phyloP scores from a whole-genome alignment of 495 filamentous ascomycete species.

The Sporormia fimetaria region DNA sequence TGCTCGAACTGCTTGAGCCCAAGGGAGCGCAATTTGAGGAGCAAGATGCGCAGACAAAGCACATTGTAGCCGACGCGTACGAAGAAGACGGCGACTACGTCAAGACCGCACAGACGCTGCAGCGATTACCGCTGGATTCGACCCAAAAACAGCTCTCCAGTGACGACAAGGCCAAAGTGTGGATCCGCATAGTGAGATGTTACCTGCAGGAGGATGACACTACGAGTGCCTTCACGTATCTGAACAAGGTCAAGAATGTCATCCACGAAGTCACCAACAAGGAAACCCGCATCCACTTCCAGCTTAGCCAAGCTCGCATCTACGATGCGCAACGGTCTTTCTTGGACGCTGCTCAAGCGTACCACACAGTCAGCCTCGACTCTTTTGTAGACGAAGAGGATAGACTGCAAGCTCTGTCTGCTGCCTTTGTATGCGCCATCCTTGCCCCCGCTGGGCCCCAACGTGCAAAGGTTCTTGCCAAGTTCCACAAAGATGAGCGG shows the following conservation, averaged over 20 bases:
- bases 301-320: slow-evolving; percentile 84
- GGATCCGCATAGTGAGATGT: slow-evolving; percentile 89
- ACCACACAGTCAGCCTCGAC: slow-evolving; percentile 72
- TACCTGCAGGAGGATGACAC: slow-evolving; percentile 92
- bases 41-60: slow-evolving; percentile 63
- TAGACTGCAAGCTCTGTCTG: slow-evolving; percentile 67
- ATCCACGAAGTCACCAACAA: slow-evolving; percentile 66
- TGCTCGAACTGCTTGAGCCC: slow-evolving; percentile 52
- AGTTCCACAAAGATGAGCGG: slow-evolving; percentile 90
- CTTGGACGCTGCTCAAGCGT: slow-evolving; percentile 76
- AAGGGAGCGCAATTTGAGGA: slow-evolving; percentile 73
- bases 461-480: slow-evolving; percentile 64
- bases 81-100: slow-evolving; percentile 71
- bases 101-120: slow-evolving; percentile 62
- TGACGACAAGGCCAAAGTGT: slow-evolving; percentile 65
- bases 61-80: slow-evolving; percentile 72
- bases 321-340: slow-evolving; percentile 82
- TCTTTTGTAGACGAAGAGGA: slow-evolving; percentile 71
- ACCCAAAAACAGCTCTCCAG: slow-evolving; percentile 73
- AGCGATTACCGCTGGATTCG: slow-evolving; percentile 76
- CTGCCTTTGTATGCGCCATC: slow-evolving; percentile 90
- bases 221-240: slow-evolving; percentile 67
- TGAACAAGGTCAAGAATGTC: slow-evolving; percentile 87
- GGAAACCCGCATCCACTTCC: slow-evolving; percentile 67
- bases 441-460: slow-evolving; percentile 83